These are phyloP conservation scores for Coriaria nepalensis DNA, from an alignment of 306 rosid genomes.

Conservation along the genomic window DNA sequence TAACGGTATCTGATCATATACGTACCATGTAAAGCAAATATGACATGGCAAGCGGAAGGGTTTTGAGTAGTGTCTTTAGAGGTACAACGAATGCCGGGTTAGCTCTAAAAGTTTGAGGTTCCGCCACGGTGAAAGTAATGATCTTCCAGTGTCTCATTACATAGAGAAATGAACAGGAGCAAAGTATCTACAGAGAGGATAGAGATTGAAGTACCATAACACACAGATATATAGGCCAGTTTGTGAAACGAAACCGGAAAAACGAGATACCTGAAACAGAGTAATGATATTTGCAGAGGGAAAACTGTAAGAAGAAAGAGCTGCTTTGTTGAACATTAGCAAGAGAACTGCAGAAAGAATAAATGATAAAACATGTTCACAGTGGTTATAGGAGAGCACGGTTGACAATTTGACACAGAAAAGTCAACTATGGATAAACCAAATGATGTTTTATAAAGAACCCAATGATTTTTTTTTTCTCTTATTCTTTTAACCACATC, in stretches of 20 bases:
- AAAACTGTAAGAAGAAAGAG: slow-evolving; percentile 77
- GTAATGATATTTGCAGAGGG: slow-evolving; percentile 82
- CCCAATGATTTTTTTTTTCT: too few species aligned
- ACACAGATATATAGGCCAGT: too few species aligned
- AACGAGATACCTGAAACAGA: slow-evolving; percentile 66
- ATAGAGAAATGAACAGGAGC: slow-evolving; percentile 68
- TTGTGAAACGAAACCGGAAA: too few species aligned
- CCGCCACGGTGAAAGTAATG: slow-evolving; percentile 54
- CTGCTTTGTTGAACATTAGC: slow-evolving; percentile 90
- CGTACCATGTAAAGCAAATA: slow-evolving; percentile 93
- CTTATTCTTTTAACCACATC: too few species aligned
- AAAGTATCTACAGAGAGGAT: slow-evolving; percentile 51
- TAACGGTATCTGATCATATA: slow-evolving; percentile 1
- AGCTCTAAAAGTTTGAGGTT: slow-evolving; percentile 35
- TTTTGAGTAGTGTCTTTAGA: slow-evolving; percentile 57
- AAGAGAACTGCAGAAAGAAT: slow-evolving; percentile 44
- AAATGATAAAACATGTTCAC: slow-evolving; percentile 1
- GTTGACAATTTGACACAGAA: too few species aligned
- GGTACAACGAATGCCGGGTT: slow-evolving; percentile 44
- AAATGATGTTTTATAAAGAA: too few species aligned
- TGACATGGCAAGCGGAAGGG: slow-evolving; percentile 73
- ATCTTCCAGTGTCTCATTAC: slow-evolving; percentile 51
- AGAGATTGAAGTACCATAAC: slow-evolving; percentile 7
- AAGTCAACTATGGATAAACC: too few species aligned
- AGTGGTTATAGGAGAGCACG: too few species aligned